These are phyloP conservation scores for Tuber umbilicatum DNA, from an alignment of 495 filamentous ascomycete species.

Conservation along the genomic window DNA sequence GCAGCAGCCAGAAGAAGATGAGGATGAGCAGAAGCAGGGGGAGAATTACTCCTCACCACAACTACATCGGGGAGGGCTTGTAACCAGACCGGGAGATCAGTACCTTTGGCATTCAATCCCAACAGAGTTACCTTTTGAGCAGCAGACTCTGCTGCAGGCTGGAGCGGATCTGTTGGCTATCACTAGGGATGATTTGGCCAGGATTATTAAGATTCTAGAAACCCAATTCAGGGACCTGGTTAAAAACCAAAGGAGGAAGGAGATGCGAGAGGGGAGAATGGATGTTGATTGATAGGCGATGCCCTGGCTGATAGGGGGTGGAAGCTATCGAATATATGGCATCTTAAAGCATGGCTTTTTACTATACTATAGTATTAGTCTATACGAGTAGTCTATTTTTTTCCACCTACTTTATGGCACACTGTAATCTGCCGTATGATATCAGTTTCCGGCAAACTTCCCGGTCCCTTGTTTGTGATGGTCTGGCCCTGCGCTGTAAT, in stretches of 20 bases:
- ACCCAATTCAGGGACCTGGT: slow-evolving; percentile 48
- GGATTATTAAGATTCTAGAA: slow-evolving; percentile 51
- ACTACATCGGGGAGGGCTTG: not conserved
- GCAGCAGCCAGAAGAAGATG: slow-evolving; percentile 21
- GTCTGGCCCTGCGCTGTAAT: not conserved
- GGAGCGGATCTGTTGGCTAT: slow-evolving; percentile 42
- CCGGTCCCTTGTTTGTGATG: not conserved
- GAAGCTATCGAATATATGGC: not conserved
- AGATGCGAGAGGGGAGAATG: slow-evolving; percentile 41
- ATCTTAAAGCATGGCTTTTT: not conserved
- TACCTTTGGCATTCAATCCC: slow-evolving; percentile 36
- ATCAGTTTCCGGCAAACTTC: not conserved
- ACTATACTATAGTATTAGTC: too few relatives aligned
- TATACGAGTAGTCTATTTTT: not conserved
- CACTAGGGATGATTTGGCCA: slow-evolving; percentile 46
- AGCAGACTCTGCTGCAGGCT: slow-evolving; percentile 40
- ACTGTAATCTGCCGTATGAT: not conserved
- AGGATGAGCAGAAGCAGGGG: slow-evolving; percentile 10
- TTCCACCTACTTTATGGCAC: not conserved
- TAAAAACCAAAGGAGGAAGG: slow-evolving; percentile 40
- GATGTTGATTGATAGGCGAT: slow-evolving; percentile 20
- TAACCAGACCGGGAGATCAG: slow-evolving; percentile 35
- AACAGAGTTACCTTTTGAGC: slow-evolving; percentile 23
- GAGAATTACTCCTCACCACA: not conserved
- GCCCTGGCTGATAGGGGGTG: not conserved